Conservation (phyloP, 2,329 filamentous ascomycete genomes). For the Botrytis pseudocinerea region DNA sequence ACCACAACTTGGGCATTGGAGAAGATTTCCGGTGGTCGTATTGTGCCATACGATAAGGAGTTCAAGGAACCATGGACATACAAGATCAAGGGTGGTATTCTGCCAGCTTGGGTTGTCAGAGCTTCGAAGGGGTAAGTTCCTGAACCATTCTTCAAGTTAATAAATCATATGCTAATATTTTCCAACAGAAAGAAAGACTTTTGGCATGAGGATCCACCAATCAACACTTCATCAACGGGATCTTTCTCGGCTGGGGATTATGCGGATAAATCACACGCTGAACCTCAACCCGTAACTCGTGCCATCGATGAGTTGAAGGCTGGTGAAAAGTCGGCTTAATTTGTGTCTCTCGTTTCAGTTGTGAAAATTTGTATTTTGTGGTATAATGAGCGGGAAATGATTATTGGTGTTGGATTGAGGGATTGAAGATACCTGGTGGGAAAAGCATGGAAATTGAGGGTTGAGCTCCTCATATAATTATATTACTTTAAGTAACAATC, state of each 20-base stretch:
- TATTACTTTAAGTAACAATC: not conserved
- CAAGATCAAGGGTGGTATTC: constrained; percentile 69
- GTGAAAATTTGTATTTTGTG: not conserved
- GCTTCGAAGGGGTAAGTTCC: constrained; percentile 27
- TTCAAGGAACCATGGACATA: constrained; percentile 81
- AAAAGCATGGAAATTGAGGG: not conserved
- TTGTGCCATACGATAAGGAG: constrained; percentile 73
- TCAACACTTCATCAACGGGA: constrained; percentile 8
- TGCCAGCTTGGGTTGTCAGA: constrained; percentile 72
- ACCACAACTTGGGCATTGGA: constrained; percentile 69
- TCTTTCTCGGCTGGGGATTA: constrained; percentile 5
- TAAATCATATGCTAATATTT: constrained; percentile 37
- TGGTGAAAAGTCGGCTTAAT: constrained; percentile 9
- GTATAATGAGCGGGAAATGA: not conserved
- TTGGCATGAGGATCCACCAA: constrained; percentile 29
- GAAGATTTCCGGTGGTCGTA: constrained; percentile 63
- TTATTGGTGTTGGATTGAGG: not conserved
- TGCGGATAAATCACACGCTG: not conserved
- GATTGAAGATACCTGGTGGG: not conserved
- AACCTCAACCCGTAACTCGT: not conserved
- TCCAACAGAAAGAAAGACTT: constrained; percentile 45
- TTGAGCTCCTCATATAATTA: not conserved
- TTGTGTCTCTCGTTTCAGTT: not conserved
- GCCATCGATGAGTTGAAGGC: not conserved
- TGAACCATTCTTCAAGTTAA: no score